Conservation (phyloP, 345 rosid species). For the Populus nigra region DNA sequence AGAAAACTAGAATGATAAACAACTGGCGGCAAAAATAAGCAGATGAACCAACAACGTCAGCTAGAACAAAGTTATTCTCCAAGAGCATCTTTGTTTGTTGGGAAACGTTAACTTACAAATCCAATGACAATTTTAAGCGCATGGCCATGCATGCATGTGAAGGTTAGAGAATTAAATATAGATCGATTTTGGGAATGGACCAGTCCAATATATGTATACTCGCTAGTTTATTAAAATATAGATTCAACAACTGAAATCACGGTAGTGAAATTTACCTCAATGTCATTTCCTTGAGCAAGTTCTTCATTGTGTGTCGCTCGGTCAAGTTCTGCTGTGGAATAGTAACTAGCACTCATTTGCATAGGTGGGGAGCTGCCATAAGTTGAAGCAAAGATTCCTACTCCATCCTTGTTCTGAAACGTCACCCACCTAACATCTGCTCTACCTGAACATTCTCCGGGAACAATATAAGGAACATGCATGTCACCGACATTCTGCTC, state of each 20-base stretch:
- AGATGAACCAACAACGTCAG: not conserved
- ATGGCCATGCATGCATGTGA: not conserved
- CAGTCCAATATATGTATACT: not conserved
- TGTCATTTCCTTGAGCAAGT: slow-evolving; percentile 59
- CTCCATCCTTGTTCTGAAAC: slow-evolving; percentile 61
- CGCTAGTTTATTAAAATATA: not conserved
- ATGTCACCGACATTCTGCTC: slow-evolving; percentile 57
- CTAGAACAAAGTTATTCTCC: not conserved
- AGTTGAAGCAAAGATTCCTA: slow-evolving; percentile 77
- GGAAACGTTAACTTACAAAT: not conserved
- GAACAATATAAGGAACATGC: slow-evolving; percentile 96
- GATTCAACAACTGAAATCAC: not conserved
- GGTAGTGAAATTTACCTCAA: slow-evolving; percentile 52
- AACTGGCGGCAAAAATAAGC: not conserved
- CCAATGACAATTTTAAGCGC: not conserved
- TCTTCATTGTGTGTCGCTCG: slow-evolving; percentile 72
- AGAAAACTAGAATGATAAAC: not conserved
- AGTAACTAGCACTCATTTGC: slow-evolving; percentile 94
- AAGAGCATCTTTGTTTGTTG: not conserved
- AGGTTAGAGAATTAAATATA: not conserved
- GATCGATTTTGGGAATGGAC: no score
- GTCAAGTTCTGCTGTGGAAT: slow-evolving; percentile 61
- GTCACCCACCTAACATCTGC: slow-evolving; percentile 96
- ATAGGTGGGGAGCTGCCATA: slow-evolving; percentile 75
- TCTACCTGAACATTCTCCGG: slow-evolving; percentile 88